Base-by-base conservation (phyloP, 148 eudicot species). In the Agrostemma githago region DNA sequence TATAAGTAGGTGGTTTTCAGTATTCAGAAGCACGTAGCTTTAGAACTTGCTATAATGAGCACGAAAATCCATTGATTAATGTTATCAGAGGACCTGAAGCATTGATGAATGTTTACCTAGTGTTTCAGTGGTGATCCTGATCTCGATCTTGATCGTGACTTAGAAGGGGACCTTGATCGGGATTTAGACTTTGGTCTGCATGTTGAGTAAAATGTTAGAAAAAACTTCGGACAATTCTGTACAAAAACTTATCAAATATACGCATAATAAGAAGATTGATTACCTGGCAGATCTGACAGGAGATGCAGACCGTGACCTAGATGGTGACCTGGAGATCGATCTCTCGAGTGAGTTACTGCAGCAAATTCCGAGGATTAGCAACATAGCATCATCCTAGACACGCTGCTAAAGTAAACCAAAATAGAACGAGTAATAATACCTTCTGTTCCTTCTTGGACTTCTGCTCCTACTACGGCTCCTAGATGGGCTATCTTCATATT, bases 201-300 rank as follows among this genome's bases (percentile, higher is more conserved):
- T 56, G 53, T 67, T 15, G 66, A n/a, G 57, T 8, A 73, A 12
- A 66, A 54, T 17, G 20, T 43, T 38, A 61, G 15, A 3, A 21
- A 53, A 39, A 62, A 42, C 48, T 38, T 64, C 10, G 16, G 2
- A 67, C 2, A 15, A 37, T 44, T 58, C 2, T 11, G 46, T 34
- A 39, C 54, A 54, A 53, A 14, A 70, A 54, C 4, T 5, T 40
- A 71, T 38, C 51, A 34, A 19, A 68, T 60, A 17, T 19, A 34
- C 15, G 40, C 21, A 59, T 12, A 41, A 19, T 57, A 66, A 44
- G 14, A 67, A 61, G 40, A 17, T 53, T 53, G 72, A 37, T 57
- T 83, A 91, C 99, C 97, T 92, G 66, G 89, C 64, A 8, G 87
- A 42, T 80, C 85, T 92, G 65, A 84, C 87, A 76, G 97, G 99